Evolutionary conservation across 78 protist species (phyloP), one percentile per base, ranked within the genome.

Genomic region (Speleostelium caveatum): DNA sequence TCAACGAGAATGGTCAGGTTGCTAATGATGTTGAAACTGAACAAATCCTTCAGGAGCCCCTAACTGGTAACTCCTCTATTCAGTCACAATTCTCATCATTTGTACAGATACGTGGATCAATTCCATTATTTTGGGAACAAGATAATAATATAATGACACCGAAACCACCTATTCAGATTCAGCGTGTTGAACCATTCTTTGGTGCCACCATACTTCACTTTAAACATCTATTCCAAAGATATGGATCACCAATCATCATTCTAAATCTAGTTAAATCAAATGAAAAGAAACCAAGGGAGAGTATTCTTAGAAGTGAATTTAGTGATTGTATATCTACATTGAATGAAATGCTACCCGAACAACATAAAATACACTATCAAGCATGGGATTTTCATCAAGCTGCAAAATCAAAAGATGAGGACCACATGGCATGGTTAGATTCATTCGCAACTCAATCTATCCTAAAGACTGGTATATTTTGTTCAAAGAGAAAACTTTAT

Each of bases 11-110:
- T 41, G 95, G 95, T 10, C 75, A 93, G 28, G 99, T 96, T n/a
- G 99, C 99, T 5, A 99, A 99, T 36, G 96, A 97, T 59, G 98
- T 98, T 2, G 99, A 99, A 93, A 87, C 94, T 4, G 99, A 99
- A 93, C 99, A 98, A 90, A 96, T 99, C 10, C 76, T 97, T 14
- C 91, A 83, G 38, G 91, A 83, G 97, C 99, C 51, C 95, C 96
- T 60, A 83, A 96, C 76, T 96, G 98, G 59, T 96, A 98, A 94
- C 73, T 75, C 33, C 98, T 98, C 93, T 99, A 97, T 74, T 79
- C 97, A 42, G 87, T 95, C 90, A 19, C 88, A 79, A n/a, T 91
- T 79, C 56, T 56, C 93, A 4, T 63, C 80, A 7, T 76, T 87
- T 63, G 94, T 76, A 4, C 91, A 66, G 67, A 56, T 59, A 21